Evolutionary conservation across 2,329 filamentous ascomycete genomes (phyloP), one percentile per base, ranked within the genome.

Genomic region (Ciborinia camelliae): DNA sequence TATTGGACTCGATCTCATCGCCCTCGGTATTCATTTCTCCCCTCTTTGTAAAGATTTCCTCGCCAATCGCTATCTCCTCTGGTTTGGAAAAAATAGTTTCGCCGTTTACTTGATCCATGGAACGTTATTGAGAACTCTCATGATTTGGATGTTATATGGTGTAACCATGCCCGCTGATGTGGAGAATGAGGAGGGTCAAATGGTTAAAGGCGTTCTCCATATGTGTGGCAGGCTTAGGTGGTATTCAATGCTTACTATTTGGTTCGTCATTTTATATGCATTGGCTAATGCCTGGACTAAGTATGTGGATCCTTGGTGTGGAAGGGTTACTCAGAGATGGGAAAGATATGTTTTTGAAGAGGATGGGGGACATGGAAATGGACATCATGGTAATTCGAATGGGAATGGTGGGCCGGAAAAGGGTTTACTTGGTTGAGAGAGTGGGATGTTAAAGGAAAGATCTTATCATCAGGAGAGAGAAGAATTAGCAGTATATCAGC

Each of bases 31-130:
- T 66, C 79, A 85, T 70, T 81, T 84, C 69, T 84, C 81, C 0
- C 78, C 79, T 1, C 73, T 75, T 35, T 75, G 82, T 37, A 84
- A 85, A 67, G 79, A 79, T 59, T 68, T 82, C 0, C 79, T 88
- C 3, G 83, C 83, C 4, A 81, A 81, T 65, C 80, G 80, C 39
- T 79, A 81, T 63, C 81, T 88, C 51, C 79, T 86, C 52, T 88
- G 85, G 81, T 80, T 88, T 15, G 86, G 86, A 52, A 84, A 83
- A 71, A 82, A 87, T 75, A 86, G 83, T 52, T 88, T 88, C 70
- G 84, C 86, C 1, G 83, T 89, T 18, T 88, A 88, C 70, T 79
- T 89, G 8, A 76, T 88, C 26, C 86, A 89, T 74, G 86, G 86
- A 50, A 81, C 82, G 0, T 77, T 88, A 37, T 81, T 88, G 69